phyloP scores from a whole-genome alignment of 306 rosid species.

The Cucurbita argyrosperma region DNA sequence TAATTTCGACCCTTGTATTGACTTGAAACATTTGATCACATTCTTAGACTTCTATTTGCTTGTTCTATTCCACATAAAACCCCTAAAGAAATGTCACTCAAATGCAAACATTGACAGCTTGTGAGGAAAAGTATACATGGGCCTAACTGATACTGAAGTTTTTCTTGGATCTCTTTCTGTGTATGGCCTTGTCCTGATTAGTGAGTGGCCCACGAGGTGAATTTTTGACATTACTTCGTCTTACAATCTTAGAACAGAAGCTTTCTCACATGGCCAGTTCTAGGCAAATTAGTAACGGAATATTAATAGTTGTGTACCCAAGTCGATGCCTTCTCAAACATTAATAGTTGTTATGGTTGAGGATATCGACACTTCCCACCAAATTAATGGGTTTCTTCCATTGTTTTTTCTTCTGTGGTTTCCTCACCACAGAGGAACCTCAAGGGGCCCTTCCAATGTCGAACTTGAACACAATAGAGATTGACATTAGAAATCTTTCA shows the following conservation, averaged over 20 bases:
- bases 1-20: background rate
- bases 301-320: background rate
- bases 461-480: conserved; percentile 23
- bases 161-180: background rate
- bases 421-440: conserved; percentile 14
- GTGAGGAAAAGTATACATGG: background rate
- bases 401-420: conserved; percentile 6
- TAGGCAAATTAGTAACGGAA: background rate
- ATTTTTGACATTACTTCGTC: background rate
- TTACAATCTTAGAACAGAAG: background rate
- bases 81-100: background rate
- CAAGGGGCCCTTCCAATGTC: conserved; percentile 29
- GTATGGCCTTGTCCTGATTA: background rate
- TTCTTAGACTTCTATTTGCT: background rate
- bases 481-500: conserved; percentile 27
- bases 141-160: background rate
- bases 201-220: background rate
- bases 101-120: background rate
- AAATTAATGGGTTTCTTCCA: background rate
- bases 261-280: background rate
- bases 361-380: background rate
- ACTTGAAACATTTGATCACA: background rate
- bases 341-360: conserved; percentile 2
- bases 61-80: background rate
- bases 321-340: conserved; percentile 18